Evolutionary conservation across 176 grass and related monocot genomes (phyloP).

Genomic region (Carex pumila): DNA sequence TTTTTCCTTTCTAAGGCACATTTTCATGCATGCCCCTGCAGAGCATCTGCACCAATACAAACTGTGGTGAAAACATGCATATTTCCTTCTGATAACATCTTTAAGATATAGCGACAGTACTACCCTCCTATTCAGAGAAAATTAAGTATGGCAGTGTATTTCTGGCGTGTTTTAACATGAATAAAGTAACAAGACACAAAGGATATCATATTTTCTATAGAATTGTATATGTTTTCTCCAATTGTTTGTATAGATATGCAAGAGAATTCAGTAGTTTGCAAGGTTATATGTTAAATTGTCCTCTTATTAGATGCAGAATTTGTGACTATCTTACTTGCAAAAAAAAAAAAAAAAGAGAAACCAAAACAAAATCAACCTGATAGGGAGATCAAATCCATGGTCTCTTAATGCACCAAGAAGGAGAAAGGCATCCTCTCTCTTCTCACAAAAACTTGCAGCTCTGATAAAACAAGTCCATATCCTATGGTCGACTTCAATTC

Average conservation of each 20-base stretch:
- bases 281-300: background rate
- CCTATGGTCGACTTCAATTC: slow-evolving; percentile 75
- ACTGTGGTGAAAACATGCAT: background rate
- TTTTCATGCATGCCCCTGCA: background rate
- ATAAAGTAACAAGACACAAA: background rate
- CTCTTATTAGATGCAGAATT: background rate
- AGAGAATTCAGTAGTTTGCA: background rate
- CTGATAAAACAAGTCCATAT: slow-evolving; percentile 96
- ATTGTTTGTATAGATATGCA: background rate
- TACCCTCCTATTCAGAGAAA: background rate
- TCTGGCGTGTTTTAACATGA: background rate
- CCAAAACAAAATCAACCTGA: slow-evolving; percentile 43
- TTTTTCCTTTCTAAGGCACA: background rate
- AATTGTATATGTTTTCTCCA: background rate
- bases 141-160: background rate
- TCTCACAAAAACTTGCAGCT: slow-evolving; percentile 82
- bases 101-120: background rate
- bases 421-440: slow-evolving; percentile 53
- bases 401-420: slow-evolving; percentile 64
- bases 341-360: background rate
- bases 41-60: background rate
- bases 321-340: background rate
- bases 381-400: slow-evolving; percentile 80
- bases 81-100: background rate
- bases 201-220: slow-evolving; percentile 4